Evolutionary conservation across 805 yeast species (phyloP).

Genomic region (Saccharomycopsis lassenensis): DNA sequence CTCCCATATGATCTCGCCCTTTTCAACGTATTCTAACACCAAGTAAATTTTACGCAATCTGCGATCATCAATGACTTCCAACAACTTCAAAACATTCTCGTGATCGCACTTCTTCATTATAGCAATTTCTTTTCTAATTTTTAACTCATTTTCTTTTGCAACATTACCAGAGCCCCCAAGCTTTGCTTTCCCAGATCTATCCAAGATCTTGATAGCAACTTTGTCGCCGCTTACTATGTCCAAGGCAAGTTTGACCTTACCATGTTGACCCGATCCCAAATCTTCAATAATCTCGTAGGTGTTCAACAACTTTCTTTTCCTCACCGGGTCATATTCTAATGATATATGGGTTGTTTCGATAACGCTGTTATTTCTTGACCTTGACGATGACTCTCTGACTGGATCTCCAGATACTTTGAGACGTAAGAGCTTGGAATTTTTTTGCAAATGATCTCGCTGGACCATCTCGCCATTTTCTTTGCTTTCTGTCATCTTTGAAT

Average conservation of each 20-base stretch:
- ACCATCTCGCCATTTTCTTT: no score
- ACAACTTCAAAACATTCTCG: conserved; percentile 81
- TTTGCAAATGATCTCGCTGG: no score
- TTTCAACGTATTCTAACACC: conserved; percentile 80
- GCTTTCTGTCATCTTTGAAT: no score
- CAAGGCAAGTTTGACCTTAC: conserved; percentile 88
- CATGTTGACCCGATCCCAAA: conserved; percentile 95
- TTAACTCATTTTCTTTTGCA: conserved; percentile 49
- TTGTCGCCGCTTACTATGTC: conserved; percentile 51
- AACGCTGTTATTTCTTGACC: no score
- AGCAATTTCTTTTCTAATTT: conserved; percentile 77
- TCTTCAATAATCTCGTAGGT: conserved; percentile 82
- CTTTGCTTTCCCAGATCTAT: conserved; percentile 52
- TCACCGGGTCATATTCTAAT: conserved; percentile 82
- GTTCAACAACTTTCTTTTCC: conserved; percentile 70
- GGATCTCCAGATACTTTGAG: no score
- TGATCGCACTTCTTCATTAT: conserved; percentile 88
- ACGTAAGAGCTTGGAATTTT: no score
- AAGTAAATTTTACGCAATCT: conserved; percentile 77
- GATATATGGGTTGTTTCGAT: conserved; percentile 75
- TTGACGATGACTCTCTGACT: no score
- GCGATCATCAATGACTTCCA: conserved; percentile 82
- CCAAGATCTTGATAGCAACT: conserved; percentile 92
- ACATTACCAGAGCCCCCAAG: conserved; percentile 21
- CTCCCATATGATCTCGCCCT: conserved; percentile 88